phyloP scores from a whole-genome alignment of 1,284 basidiomycete species.

The Ceratobasidium sp. region DNA sequence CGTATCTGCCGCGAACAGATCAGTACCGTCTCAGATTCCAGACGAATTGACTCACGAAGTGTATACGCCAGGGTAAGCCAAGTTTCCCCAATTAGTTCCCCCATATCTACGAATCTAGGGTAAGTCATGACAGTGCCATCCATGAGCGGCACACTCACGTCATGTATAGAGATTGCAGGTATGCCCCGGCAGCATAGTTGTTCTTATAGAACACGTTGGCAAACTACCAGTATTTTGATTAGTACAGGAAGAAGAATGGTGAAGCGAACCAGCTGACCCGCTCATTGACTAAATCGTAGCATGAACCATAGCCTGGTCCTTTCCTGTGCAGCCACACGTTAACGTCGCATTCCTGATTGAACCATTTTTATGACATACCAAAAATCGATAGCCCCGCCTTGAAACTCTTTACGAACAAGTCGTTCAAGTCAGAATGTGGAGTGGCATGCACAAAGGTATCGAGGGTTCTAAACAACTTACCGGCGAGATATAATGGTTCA shows the following conservation, averaged over 20 bases:
- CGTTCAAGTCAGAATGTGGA: not conserved
- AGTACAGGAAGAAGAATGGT: not conserved
- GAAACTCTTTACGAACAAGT: slow-evolving; percentile 21
- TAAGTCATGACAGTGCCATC: slow-evolving; percentile 47
- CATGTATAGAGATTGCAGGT: slow-evolving; percentile 62
- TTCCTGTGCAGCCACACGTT: not conserved
- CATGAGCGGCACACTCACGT: slow-evolving; percentile 51
- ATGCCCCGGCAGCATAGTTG: slow-evolving; percentile 60
- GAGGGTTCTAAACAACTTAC: slow-evolving; percentile 2
- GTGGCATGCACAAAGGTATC: not conserved
- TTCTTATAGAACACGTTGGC: slow-evolving; percentile 53
- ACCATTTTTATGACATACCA: slow-evolving; percentile 23
- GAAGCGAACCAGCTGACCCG: not conserved
- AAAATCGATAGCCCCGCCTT: slow-evolving; percentile 41
- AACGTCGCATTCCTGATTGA: not conserved
- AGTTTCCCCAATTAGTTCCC: slow-evolving; percentile 65
- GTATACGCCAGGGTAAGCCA: slow-evolving; percentile 61
- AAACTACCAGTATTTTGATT: slow-evolving; percentile 23
- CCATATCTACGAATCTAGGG: slow-evolving; percentile 54
- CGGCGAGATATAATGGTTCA: slow-evolving; percentile 38
- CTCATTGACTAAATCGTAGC: slow-evolving; percentile 40
- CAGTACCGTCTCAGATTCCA: slow-evolving; percentile 12
- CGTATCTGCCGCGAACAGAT: slow-evolving; percentile 15
- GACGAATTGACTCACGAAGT: slow-evolving; percentile 59
- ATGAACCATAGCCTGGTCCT: slow-evolving; percentile 36